Evolutionary conservation across 768 basidiomycete species (phyloP), one percentile per base, ranked within the genome.

Genomic region (Phallus indusiatus): DNA sequence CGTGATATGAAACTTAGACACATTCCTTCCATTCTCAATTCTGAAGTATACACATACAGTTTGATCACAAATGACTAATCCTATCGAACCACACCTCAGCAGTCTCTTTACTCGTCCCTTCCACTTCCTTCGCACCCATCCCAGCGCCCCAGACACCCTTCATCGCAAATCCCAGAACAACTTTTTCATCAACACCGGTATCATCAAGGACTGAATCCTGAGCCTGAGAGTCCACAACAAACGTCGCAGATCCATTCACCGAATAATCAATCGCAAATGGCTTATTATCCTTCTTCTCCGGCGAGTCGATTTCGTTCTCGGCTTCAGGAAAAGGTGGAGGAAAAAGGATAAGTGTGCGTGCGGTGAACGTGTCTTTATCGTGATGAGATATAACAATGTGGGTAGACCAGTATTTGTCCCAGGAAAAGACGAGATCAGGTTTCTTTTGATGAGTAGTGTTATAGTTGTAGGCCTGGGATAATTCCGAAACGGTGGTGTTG

Each of bases 351-450:
- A 47, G 18, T 5, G 34, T 4, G 8, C n/a, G 14, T 20, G 20
- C 21, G 8, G 37, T 36, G 35, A 55, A 55, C 18, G 21, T n/a
- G 36, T 55, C 35, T 8, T 36, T 36, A 12, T 24, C 28, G 1
- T 10, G 14, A 28, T 55, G 54, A 18, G 21, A 21, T 18, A 55
- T 5, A 11, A 55, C 9, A 20, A 55, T 18, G 37, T 79, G 76
- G n/a, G 73, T 70, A 0, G 69, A 65, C 71, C 71, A 75, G 33
- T 69, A 24, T 12, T 69, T 70, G 2, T 69, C 66, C 69, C 73
- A 74, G 16, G 61, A 64, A 0, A 69, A 69, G 58, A 72, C 64
- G 6, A 75, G 65, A 18, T 69, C 65, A 3, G 33, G 28, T 28
- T 28, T 28, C 7, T 7, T n/a, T n/a, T n/a, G 28, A 61, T 59